phyloP scores from a whole-genome alignment of 2,329 filamentous ascomycete genomes.

The Exserohilum rostratum region DNA sequence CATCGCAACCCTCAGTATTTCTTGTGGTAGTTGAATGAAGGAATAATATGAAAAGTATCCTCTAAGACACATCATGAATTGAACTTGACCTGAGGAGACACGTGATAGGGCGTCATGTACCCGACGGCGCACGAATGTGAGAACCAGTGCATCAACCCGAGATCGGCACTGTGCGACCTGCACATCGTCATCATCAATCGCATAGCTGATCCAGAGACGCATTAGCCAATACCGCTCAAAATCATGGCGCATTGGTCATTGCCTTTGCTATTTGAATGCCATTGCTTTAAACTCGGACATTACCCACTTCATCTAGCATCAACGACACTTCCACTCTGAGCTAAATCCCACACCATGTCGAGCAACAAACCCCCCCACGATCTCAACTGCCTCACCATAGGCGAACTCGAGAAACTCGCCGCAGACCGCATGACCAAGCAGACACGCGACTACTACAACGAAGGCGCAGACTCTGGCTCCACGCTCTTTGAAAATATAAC shows the following conservation, averaged over 20 bases:
- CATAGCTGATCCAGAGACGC: constrained; percentile 14
- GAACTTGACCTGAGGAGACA: too few relatives aligned
- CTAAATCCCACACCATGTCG: constrained; percentile 12
- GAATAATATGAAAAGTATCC: too few relatives aligned
- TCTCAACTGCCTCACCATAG: constrained; percentile 37
- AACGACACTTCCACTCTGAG: neutral
- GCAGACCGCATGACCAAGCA: constrained; percentile 41
- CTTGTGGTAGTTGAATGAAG: too few relatives aligned
- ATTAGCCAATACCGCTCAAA: neutral
- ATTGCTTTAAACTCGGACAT: neutral
- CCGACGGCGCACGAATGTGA: constrained; percentile 11
- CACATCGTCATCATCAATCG: constrained; percentile 18
- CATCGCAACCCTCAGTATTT: too few relatives aligned
- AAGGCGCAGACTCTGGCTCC: constrained; percentile 30
- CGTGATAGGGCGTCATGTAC: too few relatives aligned
- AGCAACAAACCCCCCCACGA: constrained; percentile 22
- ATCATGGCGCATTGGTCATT: neutral
- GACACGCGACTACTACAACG: constrained; percentile 38
- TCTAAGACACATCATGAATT: too few relatives aligned
- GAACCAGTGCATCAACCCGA: too few relatives aligned
- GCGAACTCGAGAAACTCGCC: constrained; percentile 33
- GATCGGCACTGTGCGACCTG: constrained; percentile 19
- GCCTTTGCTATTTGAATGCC: constrained; percentile 7
- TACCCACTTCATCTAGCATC: neutral
- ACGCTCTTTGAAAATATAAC: constrained; percentile 36